Evolutionary conservation across 1,139 yeast genomes (phyloP), one percentile per base, ranked within the genome.

Genomic region (Candida sp.): DNA sequence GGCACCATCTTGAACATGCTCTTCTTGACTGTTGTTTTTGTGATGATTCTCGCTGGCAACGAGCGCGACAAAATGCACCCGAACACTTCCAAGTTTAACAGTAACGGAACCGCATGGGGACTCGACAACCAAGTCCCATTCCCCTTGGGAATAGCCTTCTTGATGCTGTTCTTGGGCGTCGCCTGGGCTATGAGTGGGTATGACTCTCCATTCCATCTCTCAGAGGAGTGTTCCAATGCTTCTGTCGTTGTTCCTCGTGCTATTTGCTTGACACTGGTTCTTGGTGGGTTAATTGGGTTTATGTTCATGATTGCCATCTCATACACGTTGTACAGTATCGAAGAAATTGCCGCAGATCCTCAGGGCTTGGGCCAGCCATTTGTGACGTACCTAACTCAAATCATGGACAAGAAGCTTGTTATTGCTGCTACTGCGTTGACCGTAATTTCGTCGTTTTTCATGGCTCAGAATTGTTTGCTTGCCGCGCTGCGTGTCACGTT

Each of bases 171-270:
- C 64, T 69, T 85, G 61, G 86, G 90, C 28, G 86, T 81, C 48
- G 83, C 86, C 61, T 87, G 92, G 92, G 83, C 88, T 34, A 85
- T 86, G 88, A 80, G 88, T 44, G 92, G 92, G 23, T 86, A 84
- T 61, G 93, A 87, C 63, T 81, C 89, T 23, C 89, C 92, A 0
- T 86, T 86, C 73, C 92, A 87, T 61, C 70, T 87, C 49, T 78
- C 90, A 17, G 94, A 87, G 66, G 91, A 86, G 62, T 84, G 89
- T 61, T 72, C 86, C 42, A 85, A 86, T 63, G 89, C 91, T 7
- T 72, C 77, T n/a, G 69, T 72, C 33, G 85, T 88, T 4, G 84
- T 87, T 7, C 91, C 92, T 17, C 73, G 80, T 53, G 90, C 90
- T 33, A 85, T 86, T 58, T 84, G 84, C 12, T 66, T 85, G 69